Conservation (phyloP, 139 green algal genomes). For the Nannochloris sp. region DNA sequence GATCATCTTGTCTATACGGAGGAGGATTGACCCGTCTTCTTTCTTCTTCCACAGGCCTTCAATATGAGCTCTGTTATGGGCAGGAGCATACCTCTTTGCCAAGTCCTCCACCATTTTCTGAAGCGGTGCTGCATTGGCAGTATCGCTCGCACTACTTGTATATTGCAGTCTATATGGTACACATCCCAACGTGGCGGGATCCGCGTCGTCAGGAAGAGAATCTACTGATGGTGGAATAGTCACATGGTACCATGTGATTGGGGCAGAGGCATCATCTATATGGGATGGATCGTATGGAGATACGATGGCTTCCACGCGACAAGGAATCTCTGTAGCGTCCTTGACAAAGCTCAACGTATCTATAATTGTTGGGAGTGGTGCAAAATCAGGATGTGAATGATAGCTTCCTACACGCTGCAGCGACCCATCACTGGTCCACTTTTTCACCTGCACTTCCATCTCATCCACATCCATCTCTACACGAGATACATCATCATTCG, state of each 20-base stretch:
- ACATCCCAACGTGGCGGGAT: constrained; percentile 18
- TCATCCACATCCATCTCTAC: constrained; percentile 70
- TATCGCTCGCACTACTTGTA: neutral
- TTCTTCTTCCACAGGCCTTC: constrained; percentile 15
- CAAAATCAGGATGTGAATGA: constrained; percentile 64
- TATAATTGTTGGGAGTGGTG: constrained; percentile 44
- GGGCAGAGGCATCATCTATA: neutral
- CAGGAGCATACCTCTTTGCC: constrained; percentile 25
- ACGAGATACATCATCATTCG: constrained; percentile 38
- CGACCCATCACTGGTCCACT: constrained; percentile 1
- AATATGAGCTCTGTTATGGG: constrained; percentile 17
- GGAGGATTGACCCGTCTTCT: constrained; percentile 11
- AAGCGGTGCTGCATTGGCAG: neutral
- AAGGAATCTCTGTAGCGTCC: neutral
- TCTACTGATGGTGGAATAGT: constrained; percentile 13
- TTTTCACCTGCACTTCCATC: constrained; percentile 29
- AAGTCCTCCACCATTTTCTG: constrained; percentile 23
- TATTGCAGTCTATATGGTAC: constrained; percentile 19
- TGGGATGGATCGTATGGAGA: constrained; percentile 45
- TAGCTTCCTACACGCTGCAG: constrained; percentile 56
- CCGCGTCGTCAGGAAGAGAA: constrained; percentile 22
- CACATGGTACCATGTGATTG: constrained; percentile 64
- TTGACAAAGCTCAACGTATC: constrained; percentile 37
- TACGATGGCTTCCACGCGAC: constrained; percentile 55
- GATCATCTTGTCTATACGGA: constrained; percentile 27